Evolutionary conservation across 2,329 filamentous ascomycete genomes (phyloP), one percentile per base, ranked within the genome.

Genomic region (Xylariaceae sp.): DNA sequence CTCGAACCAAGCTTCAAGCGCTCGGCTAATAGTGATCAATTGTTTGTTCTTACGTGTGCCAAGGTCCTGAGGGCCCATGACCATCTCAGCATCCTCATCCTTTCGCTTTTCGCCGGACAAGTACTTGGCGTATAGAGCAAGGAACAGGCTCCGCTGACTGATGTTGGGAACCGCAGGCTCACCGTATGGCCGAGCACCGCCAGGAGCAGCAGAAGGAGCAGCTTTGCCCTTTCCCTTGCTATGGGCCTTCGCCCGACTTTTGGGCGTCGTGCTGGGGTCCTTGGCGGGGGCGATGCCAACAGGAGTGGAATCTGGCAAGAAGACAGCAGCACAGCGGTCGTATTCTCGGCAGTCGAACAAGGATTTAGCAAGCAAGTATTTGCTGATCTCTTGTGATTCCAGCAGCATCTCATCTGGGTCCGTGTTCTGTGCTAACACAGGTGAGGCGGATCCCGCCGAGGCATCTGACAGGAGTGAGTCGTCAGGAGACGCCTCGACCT

Each of bases 11-110:
- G 84, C 82, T 65, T 94, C 87, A 37, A 99, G 77, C 37, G 88
- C 87, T 5, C 87, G 84, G 17, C 88, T 87, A 44, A 97, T 84
- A 0, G 83, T 81, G 2, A 88, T 80, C 35, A 99, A 77, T 72
- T 97, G 91, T 72, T 92, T 91, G 73, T 99, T 99, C 60, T 85
- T 76, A 1, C 90, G 89, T 37, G 87, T 87, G 1, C 92, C 92
- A 11, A 91, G 86, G 74, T 99, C 94, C 60, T 92, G 87, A 1
- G 94, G 93, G 0, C 94, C 94, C 75, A 97, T 85, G 54, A 99
- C 90, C 89, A 97, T 97, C 76, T 99, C 94, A 18, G 90, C 91
- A 59, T 97, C 93, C 74, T 99, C 94, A 68, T 96, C 90, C 74
- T 93, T 96, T 65, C 90, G 86, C 79, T 97, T 97, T 78, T 99